Evolutionary conservation across 768 basidiomycete genomes (phyloP).

Genomic region (Coprinellus micaceus): DNA sequence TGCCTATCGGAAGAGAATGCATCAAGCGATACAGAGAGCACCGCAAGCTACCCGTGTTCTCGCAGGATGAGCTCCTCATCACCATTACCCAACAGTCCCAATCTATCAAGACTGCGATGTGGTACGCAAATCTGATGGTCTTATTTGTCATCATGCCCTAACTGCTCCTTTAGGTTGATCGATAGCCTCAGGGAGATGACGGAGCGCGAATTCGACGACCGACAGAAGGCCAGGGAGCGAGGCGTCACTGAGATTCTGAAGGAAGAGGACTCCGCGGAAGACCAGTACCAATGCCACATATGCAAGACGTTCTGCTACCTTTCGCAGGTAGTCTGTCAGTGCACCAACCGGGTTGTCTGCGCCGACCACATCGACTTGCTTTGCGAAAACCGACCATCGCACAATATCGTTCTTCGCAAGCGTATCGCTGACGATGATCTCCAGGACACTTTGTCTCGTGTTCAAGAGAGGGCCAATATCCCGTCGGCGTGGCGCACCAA

Average conservation of each 20-base stretch:
- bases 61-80: conserved; percentile 93
- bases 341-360: conserved; percentile 78
- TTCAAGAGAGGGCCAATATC: conserved; percentile 67
- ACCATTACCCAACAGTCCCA: conserved; percentile 97
- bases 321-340: conserved; percentile 83
- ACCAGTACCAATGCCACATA: conserved; percentile 90
- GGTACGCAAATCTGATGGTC: conserved; percentile 49
- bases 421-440: conserved; percentile 81
- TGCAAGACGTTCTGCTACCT: conserved; percentile 97
- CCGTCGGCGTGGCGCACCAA: conserved; percentile 76
- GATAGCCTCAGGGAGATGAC: conserved; percentile 87
- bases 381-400: conserved; percentile 50
- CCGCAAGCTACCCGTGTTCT: conserved; percentile 93
- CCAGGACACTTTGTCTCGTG: conserved; percentile 57
- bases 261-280: conserved; percentile 80
- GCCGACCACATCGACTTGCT: conserved; percentile 78
- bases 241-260: conserved; percentile 69
- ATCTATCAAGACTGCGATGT: conserved; percentile 87
- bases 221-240: conserved; percentile 55
- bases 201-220: conserved; percentile 70
- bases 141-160: not conserved
- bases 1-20: conserved; percentile 81
- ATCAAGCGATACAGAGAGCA: conserved; percentile 88
- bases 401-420: conserved; percentile 64
- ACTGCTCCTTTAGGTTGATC: conserved; percentile 59